phyloP scores from a whole-genome alignment of 2,329 filamentous ascomycete genomes.

The Whalleya microplaca region DNA sequence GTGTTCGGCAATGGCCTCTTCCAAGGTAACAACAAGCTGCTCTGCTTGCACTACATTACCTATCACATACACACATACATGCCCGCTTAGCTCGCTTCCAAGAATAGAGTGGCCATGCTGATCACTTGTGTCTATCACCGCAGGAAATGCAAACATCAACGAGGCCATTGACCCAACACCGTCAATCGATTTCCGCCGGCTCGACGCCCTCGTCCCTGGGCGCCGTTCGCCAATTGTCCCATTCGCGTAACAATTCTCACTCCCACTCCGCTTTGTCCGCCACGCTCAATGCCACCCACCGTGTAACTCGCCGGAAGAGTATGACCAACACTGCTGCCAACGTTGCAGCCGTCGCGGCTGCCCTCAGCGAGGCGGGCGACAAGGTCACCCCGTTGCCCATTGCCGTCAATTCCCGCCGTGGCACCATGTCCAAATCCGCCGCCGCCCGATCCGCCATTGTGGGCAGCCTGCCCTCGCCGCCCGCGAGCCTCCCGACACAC shows the following conservation, averaged over 20 bases:
- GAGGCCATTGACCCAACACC: slow-evolving; percentile 68
- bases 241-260: slow-evolving; percentile 75
- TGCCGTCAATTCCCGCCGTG: slow-evolving; percentile 62
- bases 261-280: slow-evolving; percentile 80
- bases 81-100: slow-evolving; percentile 25
- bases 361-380: slow-evolving; percentile 68
- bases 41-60: slow-evolving; percentile 30
- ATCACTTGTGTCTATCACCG: slow-evolving; percentile 37
- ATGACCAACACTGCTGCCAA: slow-evolving; percentile 77
- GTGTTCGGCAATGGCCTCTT: slow-evolving; percentile 61
- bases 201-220: slow-evolving; percentile 59
- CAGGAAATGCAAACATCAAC: slow-evolving; percentile 69
- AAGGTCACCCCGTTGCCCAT: slow-evolving; percentile 61
- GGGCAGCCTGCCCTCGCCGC: slow-evolving; percentile 65
- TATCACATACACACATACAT: slow-evolving; percentile 29
- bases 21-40: slow-evolving; percentile 53
- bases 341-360: slow-evolving; percentile 75
- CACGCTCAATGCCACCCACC: slow-evolving; percentile 78
- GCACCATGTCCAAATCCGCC: slow-evolving; percentile 68
- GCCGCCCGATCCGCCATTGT: slow-evolving; percentile 56
- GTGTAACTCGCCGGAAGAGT: slow-evolving; percentile 91
- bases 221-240: slow-evolving; percentile 58
- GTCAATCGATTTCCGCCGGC: slow-evolving; percentile 61
- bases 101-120: slow-evolving; percentile 40
- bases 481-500: slow-evolving; percentile 68